Evolutionary conservation across 129 eudicot species (phyloP).

Genomic region (Oenanthe sinensis): DNA sequence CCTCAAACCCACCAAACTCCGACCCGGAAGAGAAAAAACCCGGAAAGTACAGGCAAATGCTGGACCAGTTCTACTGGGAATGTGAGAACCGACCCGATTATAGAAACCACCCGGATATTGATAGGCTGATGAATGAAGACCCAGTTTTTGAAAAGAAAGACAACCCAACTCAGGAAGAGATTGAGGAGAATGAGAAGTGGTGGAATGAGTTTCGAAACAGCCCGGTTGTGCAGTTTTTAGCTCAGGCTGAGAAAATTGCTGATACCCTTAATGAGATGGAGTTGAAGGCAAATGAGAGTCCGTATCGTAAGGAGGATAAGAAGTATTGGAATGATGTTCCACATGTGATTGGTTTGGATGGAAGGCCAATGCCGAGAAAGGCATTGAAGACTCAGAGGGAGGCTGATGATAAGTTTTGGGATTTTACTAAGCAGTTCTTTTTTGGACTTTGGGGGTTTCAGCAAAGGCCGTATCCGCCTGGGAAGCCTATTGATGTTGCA

Average conservation of each 20-base stretch:
- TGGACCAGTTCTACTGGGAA: conserved; percentile 78
- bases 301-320: conserved; percentile 44
- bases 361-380: conserved; percentile 84
- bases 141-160: conserved; percentile 54
- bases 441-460: conserved; percentile 89
- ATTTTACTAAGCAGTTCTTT: conserved; percentile 78
- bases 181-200: conserved; percentile 71
- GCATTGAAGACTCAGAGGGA: conserved; percentile 36
- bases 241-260: conserved; percentile 45
- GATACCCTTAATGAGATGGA: conserved; percentile 60
- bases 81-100: conserved; percentile 66
- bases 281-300: conserved; percentile 47
- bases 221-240: conserved; percentile 58
- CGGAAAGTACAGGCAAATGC: conserved; percentile 54
- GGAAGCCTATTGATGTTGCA: conserved; percentile 82
- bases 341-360: conserved; percentile 74
- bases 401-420: conserved; percentile 85
- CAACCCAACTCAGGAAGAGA: conserved; percentile 60
- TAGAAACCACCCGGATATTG: conserved; percentile 68
- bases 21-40: conserved; percentile 26
- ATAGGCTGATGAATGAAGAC: conserved; percentile 52
- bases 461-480: conserved; percentile 86
- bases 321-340: conserved; percentile 68
- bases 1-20: conserved; percentile 32
- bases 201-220: conserved; percentile 50